Evolutionary conservation across 208 protist genomes (phyloP).

Genomic region (Lotmaria passim): DNA sequence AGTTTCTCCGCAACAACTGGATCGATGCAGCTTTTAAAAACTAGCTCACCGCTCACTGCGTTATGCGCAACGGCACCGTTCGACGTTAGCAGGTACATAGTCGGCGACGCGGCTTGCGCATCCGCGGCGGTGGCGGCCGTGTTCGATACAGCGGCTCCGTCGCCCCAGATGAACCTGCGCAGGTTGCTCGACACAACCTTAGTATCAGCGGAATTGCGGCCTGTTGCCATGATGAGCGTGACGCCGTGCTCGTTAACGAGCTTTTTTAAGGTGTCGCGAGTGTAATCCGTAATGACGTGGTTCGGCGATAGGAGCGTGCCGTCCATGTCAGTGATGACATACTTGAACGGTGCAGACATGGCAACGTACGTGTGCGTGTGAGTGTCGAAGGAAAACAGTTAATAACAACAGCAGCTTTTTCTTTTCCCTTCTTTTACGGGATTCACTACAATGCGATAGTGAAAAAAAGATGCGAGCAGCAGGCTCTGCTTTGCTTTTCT

Average conservation of each 20-base stretch:
- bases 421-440: too few species aligned
- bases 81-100: constrained; percentile 55
- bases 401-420: too few species aligned
- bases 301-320: constrained; percentile 55
- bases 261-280: constrained; percentile 47
- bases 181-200: constrained; percentile 47
- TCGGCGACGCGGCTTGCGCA: not conserved
- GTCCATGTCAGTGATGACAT: constrained; percentile 67
- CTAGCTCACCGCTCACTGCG: constrained; percentile 35
- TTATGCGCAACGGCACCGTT: constrained; percentile 69
- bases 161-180: constrained; percentile 36
- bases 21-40: constrained; percentile 34
- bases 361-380: not conserved
- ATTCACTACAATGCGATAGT: too few species aligned
- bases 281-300: constrained; percentile 46
- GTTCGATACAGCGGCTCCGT: too few species aligned
- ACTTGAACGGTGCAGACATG: constrained; percentile 32
- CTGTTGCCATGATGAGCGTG: constrained; percentile 54
- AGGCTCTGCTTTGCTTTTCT: too few species aligned
- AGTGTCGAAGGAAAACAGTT: too few species aligned
- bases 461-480: too few species aligned
- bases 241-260: constrained; percentile 45
- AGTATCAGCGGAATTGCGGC: constrained; percentile 53
- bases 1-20: constrained; percentile 41
- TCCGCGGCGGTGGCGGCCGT: not conserved